Conservation (phyloP, 768 basidiomycete species). For the Piloderma croceum region DNA sequence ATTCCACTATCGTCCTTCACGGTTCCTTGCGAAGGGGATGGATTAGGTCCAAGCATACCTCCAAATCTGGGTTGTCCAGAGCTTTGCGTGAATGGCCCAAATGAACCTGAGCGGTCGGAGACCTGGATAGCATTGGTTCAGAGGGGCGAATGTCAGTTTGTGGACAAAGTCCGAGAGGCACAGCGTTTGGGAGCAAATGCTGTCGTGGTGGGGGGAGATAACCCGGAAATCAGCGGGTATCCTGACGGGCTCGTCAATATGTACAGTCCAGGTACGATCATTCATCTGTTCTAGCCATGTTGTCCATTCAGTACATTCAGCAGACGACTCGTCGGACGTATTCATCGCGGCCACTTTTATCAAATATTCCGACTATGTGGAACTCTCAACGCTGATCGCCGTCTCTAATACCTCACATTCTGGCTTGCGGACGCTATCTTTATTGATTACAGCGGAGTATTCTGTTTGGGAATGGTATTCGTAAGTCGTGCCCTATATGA, state of each 20-base stretch:
- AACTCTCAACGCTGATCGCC: conserved; percentile 62
- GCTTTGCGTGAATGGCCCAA: conserved; percentile 52
- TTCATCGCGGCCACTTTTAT: conserved; percentile 84
- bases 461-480: conserved; percentile 92
- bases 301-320: no score
- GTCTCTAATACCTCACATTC: conserved; percentile 76
- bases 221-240: conserved; percentile 56
- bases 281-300: conserved; percentile 8
- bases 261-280: conserved; percentile 75
- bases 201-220: conserved; percentile 87
- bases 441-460: conserved; percentile 73
- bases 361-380: conserved; percentile 72
- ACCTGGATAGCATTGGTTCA: conserved; percentile 90
- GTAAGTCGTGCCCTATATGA: conserved; percentile 37
- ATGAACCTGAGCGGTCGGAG: conserved; percentile 56
- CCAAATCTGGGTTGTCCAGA: conserved; percentile 62
- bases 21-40: conserved; percentile 35
- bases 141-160: conserved; percentile 85
- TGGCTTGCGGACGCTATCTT: conserved; percentile 66
- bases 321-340: conserved; percentile 84
- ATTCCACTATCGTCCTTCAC: conserved; percentile 67
- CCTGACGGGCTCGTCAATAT: conserved; percentile 82
- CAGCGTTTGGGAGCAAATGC: conserved; percentile 74
- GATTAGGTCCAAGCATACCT: conserved; percentile 11
- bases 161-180: conserved; percentile 77